Base-by-base conservation (phyloP, 441 rosid genomes). In the Adansonia rubrostipa region DNA sequence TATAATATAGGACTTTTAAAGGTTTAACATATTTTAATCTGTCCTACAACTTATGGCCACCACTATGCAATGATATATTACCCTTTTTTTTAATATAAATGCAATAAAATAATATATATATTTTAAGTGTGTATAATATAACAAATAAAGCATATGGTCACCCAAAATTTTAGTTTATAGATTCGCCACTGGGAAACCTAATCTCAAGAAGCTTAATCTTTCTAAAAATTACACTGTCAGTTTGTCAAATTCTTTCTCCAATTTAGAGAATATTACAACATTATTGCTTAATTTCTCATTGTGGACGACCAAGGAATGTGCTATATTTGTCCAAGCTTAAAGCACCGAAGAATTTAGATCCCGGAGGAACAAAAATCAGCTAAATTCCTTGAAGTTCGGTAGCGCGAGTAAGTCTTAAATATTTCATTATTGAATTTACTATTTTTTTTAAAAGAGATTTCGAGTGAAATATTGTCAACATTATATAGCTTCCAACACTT, bases 181-280 rank as follows among this genome's bases (percentile, higher is more conserved):
- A 24, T 24, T 24, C 28, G 28, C 28, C 28, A 24, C 28, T 24
- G 28, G 28, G 28, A 24, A 24, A 24, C 73, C 57, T 3, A 45
- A 42, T 9, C 77, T 82, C 0, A 8, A 70, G 57, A 33, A 72
- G 74, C 78, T 85, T 14, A 66, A 78, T 67, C 79, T 83, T 51
- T 80, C 85, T 11, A 0, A 0, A 1, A 33, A 63, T 28, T 4
- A 1, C 1, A 4, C 56, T 56, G 33, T 3, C 0, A 9, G 0
- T 36, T 42, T 54, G 3, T 65, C 76, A 0, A 19, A 56, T 5
- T 56, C 76, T 54, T 0, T 57, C 13, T 28, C 36, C 0, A n/a
- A 73, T n/a, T n/a, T 73, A 24, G 24, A 51, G 63, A 53, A 51
- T 28, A 62, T 71, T 19, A 71, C 63, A 0, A 22, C 63, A 53